Evolutionary conservation across 768 basidiomycete genomes (phyloP).

Genomic region (Calocybe indica): DNA sequence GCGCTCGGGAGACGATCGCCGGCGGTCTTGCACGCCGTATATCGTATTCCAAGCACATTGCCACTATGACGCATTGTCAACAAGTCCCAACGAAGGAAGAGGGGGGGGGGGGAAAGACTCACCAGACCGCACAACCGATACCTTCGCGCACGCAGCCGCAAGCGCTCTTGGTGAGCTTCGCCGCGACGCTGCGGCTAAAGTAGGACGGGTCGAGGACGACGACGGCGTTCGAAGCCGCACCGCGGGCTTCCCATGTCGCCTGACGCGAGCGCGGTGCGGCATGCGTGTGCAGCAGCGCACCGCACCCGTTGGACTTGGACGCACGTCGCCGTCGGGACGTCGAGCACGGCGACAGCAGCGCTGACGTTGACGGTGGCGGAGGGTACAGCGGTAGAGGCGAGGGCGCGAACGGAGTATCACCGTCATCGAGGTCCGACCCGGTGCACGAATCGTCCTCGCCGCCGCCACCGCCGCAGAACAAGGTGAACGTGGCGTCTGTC

Average conservation of each 20-base stretch:
- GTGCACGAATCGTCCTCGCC: slow-evolving; percentile 5
- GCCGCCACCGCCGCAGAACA: slow-evolving; percentile 37
- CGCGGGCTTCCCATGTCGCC: slow-evolving; percentile 55
- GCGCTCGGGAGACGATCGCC: slow-evolving; percentile 35
- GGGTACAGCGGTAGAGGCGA: slow-evolving; percentile 11
- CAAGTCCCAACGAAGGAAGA: neutral
- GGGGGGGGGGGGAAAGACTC: slow-evolving; percentile 9
- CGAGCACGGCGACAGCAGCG: neutral
- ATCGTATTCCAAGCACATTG: slow-evolving; percentile 58
- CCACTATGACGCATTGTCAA: slow-evolving; percentile 32
- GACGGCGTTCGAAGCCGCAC: slow-evolving; percentile 46
- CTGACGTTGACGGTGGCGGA: slow-evolving; percentile 1
- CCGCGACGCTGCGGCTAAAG: slow-evolving; percentile 44
- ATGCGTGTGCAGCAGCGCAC: slow-evolving; percentile 49
- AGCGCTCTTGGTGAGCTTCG: slow-evolving; percentile 45
- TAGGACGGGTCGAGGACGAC: slow-evolving; percentile 52
- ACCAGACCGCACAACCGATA: slow-evolving; percentile 60
- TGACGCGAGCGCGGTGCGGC: slow-evolving; percentile 48
- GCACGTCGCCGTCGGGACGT: slow-evolving; percentile 5
- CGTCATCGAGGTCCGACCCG: slow-evolving; percentile 1
- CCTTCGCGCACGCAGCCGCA: slow-evolving; percentile 69
- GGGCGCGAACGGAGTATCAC: slow-evolving; percentile 8
- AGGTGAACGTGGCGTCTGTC: slow-evolving; percentile 19
- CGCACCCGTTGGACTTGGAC: slow-evolving; percentile 46
- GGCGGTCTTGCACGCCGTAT: slow-evolving; percentile 54